Evolutionary conservation across 1,284 basidiomycete species (phyloP).

Genomic region (Microbotryum scabiosae): DNA sequence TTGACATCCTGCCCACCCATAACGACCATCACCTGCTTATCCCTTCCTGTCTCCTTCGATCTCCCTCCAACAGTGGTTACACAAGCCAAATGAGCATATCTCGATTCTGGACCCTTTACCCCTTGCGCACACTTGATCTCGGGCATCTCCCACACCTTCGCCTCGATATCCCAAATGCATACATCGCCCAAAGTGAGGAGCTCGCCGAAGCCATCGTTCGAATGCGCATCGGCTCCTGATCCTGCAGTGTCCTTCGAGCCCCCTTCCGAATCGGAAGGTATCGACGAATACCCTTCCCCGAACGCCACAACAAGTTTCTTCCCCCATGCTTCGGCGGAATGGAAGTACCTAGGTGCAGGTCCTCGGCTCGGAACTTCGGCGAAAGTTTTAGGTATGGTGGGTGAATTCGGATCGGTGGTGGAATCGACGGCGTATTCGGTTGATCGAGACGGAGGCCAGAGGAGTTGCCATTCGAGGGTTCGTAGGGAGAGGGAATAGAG

Average conservation of each 20-base stretch:
- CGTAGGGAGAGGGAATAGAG: constrained; percentile 77
- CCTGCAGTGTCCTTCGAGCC: constrained; percentile 56
- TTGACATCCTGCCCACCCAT: constrained; percentile 79
- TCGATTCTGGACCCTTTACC: constrained; percentile 58
- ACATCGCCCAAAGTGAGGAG: constrained; percentile 75
- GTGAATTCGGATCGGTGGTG: background rate
- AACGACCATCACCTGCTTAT: constrained; percentile 49
- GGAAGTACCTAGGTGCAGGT: constrained; percentile 56
- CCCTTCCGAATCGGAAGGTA: constrained; percentile 51
- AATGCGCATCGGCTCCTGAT: constrained; percentile 54
- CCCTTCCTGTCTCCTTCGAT: background rate
- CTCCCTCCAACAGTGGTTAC: background rate
- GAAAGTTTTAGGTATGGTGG: background rate
- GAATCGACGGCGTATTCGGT: background rate
- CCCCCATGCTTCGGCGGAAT: constrained; percentile 79
- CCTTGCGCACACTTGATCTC: constrained; percentile 31
- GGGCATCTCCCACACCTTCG: constrained; percentile 52
- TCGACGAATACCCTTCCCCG: constrained; percentile 70
- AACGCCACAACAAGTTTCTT: constrained; percentile 82
- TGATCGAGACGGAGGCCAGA: constrained; percentile 43
- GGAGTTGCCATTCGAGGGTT: constrained; percentile 64
- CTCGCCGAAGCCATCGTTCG: constrained; percentile 42
- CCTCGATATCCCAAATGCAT: constrained; percentile 67
- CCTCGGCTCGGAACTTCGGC: background rate
- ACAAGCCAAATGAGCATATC: constrained; percentile 76